Percentiles rank a stretch among this genome's conserved stretches.
Evolutionary conservation across 306 rosid species (phyloP).

Genomic region (Trifolium pratense): DNA sequence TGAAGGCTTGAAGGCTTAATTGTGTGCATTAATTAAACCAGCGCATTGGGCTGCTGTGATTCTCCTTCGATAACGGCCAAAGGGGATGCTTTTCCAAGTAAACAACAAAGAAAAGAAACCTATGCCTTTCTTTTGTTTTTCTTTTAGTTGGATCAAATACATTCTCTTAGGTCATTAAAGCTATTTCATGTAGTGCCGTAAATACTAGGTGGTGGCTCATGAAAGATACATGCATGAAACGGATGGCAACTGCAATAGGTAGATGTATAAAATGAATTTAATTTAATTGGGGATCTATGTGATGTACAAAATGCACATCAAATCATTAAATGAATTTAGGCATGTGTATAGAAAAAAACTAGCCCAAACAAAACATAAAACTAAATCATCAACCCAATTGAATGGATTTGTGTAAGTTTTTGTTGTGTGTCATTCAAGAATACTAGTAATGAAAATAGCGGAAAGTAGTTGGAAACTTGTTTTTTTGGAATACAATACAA

Average conservation of each 20-base stretch:
- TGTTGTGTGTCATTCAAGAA: neutral
- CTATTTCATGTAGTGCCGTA: too few relatives aligned
- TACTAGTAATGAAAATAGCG: neutral
- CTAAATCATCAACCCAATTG: neutral
- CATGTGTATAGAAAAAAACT: neutral
- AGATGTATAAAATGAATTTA: neutral
- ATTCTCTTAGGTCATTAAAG: too few relatives aligned
- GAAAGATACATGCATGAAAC: neutral
- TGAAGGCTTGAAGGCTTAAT: too few relatives aligned
- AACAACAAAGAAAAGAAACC: too few relatives aligned
- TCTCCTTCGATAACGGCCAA: too few relatives aligned
- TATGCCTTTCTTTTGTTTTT: too few relatives aligned
- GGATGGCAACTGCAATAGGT: neutral
- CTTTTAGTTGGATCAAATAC: too few relatives aligned
- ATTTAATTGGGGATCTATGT: neutral
- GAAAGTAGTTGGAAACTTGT: neutral
- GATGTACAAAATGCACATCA: conserved; percentile 1
- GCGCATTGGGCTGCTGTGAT: too few relatives aligned
- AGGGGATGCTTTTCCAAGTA: too few relatives aligned
- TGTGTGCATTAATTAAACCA: too few relatives aligned
- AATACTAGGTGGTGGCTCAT: neutral
- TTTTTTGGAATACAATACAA: too few relatives aligned
- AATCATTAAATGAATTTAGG: neutral
- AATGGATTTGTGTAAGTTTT: neutral
- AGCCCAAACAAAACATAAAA: neutral